Conservation (phyloP, 371 early-diverging fungal genomes). For the Mortierella sp. region DNA sequence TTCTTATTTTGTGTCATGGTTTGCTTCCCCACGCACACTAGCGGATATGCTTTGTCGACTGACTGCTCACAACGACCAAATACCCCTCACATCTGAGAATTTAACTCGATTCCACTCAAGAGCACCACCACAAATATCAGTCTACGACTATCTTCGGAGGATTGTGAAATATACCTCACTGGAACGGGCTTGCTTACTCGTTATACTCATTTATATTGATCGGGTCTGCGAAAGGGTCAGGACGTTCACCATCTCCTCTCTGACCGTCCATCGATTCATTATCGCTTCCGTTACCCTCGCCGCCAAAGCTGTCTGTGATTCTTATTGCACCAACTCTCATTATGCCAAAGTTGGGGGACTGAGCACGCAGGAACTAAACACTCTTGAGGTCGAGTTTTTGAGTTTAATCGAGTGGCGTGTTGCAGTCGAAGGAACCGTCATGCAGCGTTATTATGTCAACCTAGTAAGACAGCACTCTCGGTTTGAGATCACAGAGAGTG, state of each 20-base stretch:
- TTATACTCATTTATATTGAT: conserved; percentile 94
- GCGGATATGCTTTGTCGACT: conserved; percentile 85
- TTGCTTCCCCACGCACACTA: conserved; percentile 25
- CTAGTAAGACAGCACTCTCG: conserved; percentile 79
- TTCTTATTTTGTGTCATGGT: background rate
- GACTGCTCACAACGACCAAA: conserved; percentile 89
- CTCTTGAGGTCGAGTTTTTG: conserved; percentile 94
- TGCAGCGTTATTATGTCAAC: conserved; percentile 91
- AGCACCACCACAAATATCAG: conserved; percentile 90
- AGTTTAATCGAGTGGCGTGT: conserved; percentile 92
- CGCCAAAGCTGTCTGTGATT: conserved; percentile 89
- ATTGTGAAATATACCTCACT: conserved; percentile 92
- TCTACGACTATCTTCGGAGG: conserved; percentile 84
- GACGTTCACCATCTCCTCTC: conserved; percentile 90
- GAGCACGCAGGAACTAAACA: conserved; percentile 91
- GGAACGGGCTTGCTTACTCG: conserved; percentile 88
- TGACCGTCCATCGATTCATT: conserved; percentile 95
- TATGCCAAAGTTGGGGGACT: conserved; percentile 97
- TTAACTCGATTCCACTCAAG: conserved; percentile 97
- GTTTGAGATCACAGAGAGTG: conserved; percentile 47
- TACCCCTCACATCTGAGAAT: conserved; percentile 82
- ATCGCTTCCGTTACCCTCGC: conserved; percentile 93
- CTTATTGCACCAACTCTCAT: conserved; percentile 88
- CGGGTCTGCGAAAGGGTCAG: conserved; percentile 83
- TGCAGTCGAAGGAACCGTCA: conserved; percentile 74